Base-by-base conservation (phyloP, 1,284 basidiomycete genomes). In the Trichosporon asahii region DNA sequence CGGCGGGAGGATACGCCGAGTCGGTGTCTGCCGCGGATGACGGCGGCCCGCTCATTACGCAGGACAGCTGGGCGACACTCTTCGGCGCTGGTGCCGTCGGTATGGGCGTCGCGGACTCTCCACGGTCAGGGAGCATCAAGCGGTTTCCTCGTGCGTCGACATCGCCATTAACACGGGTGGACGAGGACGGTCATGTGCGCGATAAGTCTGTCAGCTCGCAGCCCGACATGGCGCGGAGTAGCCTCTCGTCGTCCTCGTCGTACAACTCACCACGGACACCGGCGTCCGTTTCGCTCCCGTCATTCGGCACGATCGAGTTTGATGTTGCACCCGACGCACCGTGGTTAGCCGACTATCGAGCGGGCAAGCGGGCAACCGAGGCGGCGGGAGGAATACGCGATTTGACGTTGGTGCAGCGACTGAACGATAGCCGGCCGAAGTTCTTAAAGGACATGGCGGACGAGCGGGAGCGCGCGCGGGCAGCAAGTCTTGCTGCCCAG, bases 241-340 rank as follows among this genome's bases (percentile, higher is more conserved):
- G 68, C 46, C 66, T 68, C 61, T 69, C 72, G 44, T 67, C 74
- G 60, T 70, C 72, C 0, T 68, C 76, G 2, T 66, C 69, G 33
- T 68, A 40, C 49, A 76, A 49, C 67, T 75, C 27, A 66, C 74
- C 69, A 7, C 70, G 27, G 1, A 77, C 77, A 2, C 77, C 77
- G 0, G 70, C 72, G 5, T 78, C 77, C 5, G 21, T 69, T 1
- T 53, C 55, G 12, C 53, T 60, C 14, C 75, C 78, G 0, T 73
- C 82, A 3, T 76, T 83, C 11, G 82, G 80, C 5, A 78, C 79
- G 2, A 80, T 84, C 33, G 82, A 83, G 66, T 84, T 84, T 70
- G 81, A 84, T 65, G 69, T 84, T 31, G 80, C 82, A 71, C 68
- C 73, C 2, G 70, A 77, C 12, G 71, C 64, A 12, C 64, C 64